Base-by-base conservation (phyloP, 164 flowering plant genomes). In the Liquidambar formosana region DNA sequence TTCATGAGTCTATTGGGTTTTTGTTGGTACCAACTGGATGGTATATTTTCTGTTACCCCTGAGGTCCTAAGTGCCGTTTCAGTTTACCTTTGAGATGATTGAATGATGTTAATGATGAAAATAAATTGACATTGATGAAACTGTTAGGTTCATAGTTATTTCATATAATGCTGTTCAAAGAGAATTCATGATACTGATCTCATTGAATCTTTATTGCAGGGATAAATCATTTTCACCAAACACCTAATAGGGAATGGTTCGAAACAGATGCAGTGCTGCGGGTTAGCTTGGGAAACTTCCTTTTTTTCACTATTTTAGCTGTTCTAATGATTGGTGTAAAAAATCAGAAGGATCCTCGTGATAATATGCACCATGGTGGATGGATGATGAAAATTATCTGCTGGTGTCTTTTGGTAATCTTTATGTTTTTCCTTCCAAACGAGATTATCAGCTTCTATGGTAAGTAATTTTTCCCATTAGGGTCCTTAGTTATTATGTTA, bases 251-350 rank as follows among this genome's bases (percentile, higher is more conserved):
- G 70, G 98, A 96, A 71, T 96, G 99, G 99, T 96, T 96, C 69
- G 90, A 96, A 78, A 91, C 97, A 22, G 99, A 93, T 86, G 99
- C 99, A 15, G 98, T 96, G 57, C 77, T 96, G 60, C 92, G 99
- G 13, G 99, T 96, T 73, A 96, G 99, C 85, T 86, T 91, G 86
- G 99, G 99, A 38, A 96, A 96, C 78, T 96, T 89, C 74, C 74
- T 93, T 13, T 96, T 96, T 62, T 93, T 96, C 79, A 87, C 98
- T 22, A 83, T 82, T 68, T 74, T 96, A 15, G 81, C 99, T 45
- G 9, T 88, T 68, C 26, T 93, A 43, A 96, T 96, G 99, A 75
- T 91, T 77, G 98, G 98, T 64, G 94, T 96, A 41, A 96, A 89
- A 83, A 82, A 74, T 77, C 97, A 90, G 74, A 91, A 79, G 76